Conservation (phyloP, 139 green algal species). For the Coccomyxa sp. region DNA sequence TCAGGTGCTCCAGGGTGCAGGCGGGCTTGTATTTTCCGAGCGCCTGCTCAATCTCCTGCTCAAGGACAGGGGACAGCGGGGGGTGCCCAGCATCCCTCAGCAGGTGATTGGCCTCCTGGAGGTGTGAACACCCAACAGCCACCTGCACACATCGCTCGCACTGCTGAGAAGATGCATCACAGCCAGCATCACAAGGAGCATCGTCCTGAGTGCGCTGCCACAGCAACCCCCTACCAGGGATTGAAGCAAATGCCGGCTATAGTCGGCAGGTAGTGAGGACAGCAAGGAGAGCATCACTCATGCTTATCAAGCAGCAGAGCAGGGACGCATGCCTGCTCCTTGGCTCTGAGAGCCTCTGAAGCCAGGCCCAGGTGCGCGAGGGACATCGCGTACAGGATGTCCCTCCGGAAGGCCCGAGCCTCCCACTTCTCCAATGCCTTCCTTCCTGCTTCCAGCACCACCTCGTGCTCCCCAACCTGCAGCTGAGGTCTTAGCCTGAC, state of each 20-base stretch:
- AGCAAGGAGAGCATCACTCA: not conserved
- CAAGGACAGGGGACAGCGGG: conserved; percentile 40
- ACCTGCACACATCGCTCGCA: too few species aligned
- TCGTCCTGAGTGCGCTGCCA: too few species aligned
- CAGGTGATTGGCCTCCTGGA: conserved; percentile 55
- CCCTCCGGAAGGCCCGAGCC: conserved; percentile 19
- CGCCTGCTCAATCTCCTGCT: conserved; percentile 36
- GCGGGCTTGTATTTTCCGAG: conserved; percentile 40
- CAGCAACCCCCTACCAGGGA: too few species aligned
- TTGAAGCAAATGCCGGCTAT: too few species aligned
- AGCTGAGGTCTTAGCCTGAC: not conserved
- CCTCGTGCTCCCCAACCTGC: conserved; percentile 34
- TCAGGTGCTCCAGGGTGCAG: conserved; percentile 40
- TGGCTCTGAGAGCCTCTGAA: conserved; percentile 18
- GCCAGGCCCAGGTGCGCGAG: conserved; percentile 57
- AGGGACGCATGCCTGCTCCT: not conserved
- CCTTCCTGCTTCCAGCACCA: conserved; percentile 33
- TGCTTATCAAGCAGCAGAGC: not conserved
- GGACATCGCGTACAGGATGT: conserved; percentile 52
- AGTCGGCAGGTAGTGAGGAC: not conserved
- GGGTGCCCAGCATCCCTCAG: conserved; percentile 26
- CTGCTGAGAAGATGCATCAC: too few species aligned
- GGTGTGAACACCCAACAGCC: conserved; percentile 22
- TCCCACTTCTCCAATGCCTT: conserved; percentile 22
- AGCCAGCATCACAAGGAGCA: too few species aligned